phyloP scores from a whole-genome alignment of 2,329 filamentous ascomycete species.

The Sarocladium brachiariae region DNA sequence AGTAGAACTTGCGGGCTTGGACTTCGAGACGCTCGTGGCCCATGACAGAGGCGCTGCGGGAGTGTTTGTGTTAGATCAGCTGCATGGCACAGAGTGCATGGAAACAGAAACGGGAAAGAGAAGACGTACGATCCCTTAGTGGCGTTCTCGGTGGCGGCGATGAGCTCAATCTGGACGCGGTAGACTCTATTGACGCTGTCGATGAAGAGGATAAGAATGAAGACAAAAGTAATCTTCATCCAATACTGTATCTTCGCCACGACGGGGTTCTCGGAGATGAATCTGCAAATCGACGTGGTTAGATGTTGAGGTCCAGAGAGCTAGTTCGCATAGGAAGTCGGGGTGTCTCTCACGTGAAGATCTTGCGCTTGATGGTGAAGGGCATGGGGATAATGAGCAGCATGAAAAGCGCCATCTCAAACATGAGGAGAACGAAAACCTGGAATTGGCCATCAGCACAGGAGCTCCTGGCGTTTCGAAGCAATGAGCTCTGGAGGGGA shows the following conservation, averaged over 20 bases:
- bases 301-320: slow-evolving; percentile 5
- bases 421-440: slow-evolving; percentile 78
- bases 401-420: slow-evolving; percentile 78
- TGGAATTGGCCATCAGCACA: too few relatives aligned
- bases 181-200: slow-evolving; percentile 96
- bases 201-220: slow-evolving; percentile 96
- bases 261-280: slow-evolving; percentile 81
- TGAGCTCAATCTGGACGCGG: slow-evolving; percentile 86
- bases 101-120: not conserved
- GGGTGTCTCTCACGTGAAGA: slow-evolving; percentile 58
- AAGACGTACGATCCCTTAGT: slow-evolving; percentile 39
- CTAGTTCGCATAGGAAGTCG: too few relatives aligned
- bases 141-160: slow-evolving; percentile 57
- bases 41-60: slow-evolving; percentile 56
- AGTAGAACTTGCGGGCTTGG: slow-evolving; percentile 99
- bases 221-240: slow-evolving; percentile 98
- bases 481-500: not conserved
- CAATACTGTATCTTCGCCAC: slow-evolving; percentile 95
- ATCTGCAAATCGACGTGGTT: slow-evolving; percentile 41
- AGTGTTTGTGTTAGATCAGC: not conserved
- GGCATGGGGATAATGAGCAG: slow-evolving; percentile 80
- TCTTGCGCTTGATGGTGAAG: slow-evolving; percentile 74
- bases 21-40: slow-evolving; percentile 96
- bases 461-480: too few relatives aligned
- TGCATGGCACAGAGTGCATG: not conserved